Base-by-base conservation (phyloP, 495 filamentous ascomycete species). In the Aspergillus steynii region DNA sequence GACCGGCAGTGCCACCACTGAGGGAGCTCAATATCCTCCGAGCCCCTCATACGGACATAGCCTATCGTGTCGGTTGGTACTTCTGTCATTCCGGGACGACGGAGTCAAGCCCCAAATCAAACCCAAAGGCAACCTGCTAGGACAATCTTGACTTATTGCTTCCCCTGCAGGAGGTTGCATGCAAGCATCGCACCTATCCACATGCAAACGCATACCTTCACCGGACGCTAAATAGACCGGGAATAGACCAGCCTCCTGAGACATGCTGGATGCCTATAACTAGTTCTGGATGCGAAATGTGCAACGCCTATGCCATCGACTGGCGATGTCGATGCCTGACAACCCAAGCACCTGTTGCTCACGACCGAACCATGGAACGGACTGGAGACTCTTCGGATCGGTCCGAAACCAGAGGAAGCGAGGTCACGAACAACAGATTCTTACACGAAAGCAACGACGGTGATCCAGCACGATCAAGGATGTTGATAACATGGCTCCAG, bases 271-370 rank as follows among this genome's bases (percentile, higher is more conserved):
- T 4, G 1, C 37, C 1, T 20, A 20, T 20, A 20, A 20, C 20
- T 20, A 20, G 20, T 20, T 20, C 20, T 20, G 20, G 20, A 20
- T 20, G 20, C 20, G 20, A 20, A 20, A 20, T 20, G 20, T 20
- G 20, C 20, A 20, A 20, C 20, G 20, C 25, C 32, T 46, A 1
- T 28, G 3, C 4, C 5, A 32, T 8, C 12, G 9, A 10, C 52
- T 37, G 9, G 29, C 31, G 3, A 25, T 15, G 12, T 20, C 50
- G 58, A 63, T 67, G 61, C 65, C 65, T 64, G 61, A 67, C 57
- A 55, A 50, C 58, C 55, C 55, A 62, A 60, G 48, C 37, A 59
- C 51, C n/a, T 25, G 53, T 8, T 31, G 29, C 14, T 31, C 28
- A 29, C 48, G 55, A 50, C 42, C 2, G 58, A 58, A 55, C 62